These are phyloP conservation scores for Salix purpurea DNA, from an alignment of 345 rosid species.

Conservation along the genomic window DNA sequence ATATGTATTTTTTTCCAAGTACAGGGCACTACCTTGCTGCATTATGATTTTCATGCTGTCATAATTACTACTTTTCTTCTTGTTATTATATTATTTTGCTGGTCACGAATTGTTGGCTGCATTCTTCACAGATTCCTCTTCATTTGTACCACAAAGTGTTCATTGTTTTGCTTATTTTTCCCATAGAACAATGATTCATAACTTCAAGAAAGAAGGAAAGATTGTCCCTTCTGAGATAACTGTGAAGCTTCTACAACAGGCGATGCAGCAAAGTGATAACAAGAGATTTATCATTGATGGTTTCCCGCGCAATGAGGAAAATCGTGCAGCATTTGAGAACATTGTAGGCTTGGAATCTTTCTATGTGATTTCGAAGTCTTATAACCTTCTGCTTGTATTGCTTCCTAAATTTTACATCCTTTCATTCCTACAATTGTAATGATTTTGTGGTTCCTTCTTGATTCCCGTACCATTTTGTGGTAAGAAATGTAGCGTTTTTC, in stretches of 20 bases:
- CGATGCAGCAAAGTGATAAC: conserved; percentile 52
- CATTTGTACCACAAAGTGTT: not conserved
- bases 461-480: not conserved
- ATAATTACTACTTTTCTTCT: not conserved
- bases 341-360: conserved; percentile 38
- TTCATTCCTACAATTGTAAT: not conserved
- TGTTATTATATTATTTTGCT: not conserved
- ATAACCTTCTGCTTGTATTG: not conserved
- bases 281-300: conserved; percentile 76
- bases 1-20: not conserved
- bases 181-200: conserved; percentile 60
- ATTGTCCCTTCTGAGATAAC: conserved; percentile 89
- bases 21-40: too few relatives aligned
- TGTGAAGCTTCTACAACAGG: conserved; percentile 67
- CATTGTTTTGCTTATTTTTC: conserved; percentile 7
- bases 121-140: not conserved
- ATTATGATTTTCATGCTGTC: not conserved
- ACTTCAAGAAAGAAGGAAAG: conserved; percentile 65
- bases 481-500: not conserved
- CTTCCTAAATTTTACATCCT: not conserved
- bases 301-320: conserved; percentile 83
- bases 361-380: not conserved
- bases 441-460: not conserved
- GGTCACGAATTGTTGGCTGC: not conserved
- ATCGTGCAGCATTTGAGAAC: conserved; percentile 60